Conservation (phyloP, 2,329 filamentous ascomycete genomes). For the Arthroderma sp. region DNA sequence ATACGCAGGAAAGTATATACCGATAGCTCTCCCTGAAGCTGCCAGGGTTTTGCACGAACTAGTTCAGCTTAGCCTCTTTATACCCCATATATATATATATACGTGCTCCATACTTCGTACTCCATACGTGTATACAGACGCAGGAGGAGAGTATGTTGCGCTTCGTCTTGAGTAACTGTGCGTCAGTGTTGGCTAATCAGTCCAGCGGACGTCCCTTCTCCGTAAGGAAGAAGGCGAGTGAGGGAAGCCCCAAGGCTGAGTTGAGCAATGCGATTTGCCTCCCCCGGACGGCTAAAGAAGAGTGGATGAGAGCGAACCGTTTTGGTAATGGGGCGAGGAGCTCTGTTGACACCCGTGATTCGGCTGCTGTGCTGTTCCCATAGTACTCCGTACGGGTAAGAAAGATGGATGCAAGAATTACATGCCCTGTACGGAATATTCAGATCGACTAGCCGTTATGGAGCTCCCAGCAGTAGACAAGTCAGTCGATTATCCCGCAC, state of each 20-base stretch:
- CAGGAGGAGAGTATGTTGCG: background rate
- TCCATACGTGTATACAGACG: background rate
- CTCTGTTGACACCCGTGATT: conserved; percentile 4
- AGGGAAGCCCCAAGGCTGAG: background rate
- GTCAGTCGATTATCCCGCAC: background rate
- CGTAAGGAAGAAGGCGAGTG: background rate
- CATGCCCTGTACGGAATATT: background rate
- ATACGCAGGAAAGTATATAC: background rate
- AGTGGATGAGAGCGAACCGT: background rate
- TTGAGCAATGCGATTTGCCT: background rate
- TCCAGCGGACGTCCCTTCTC: background rate
- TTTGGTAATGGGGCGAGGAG: background rate
- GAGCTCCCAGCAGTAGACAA: background rate
- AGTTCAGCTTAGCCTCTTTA: background rate
- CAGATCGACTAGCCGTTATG: background rate
- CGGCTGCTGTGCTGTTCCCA: background rate
- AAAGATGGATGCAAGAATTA: background rate
- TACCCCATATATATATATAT: background rate
- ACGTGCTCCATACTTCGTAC: too few relatives aligned
- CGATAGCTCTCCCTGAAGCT: background rate
- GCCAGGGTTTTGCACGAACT: conserved; percentile 2
- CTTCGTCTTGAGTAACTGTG: conserved; percentile 3
- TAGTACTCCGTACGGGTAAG: background rate
- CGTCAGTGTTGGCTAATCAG: background rate
- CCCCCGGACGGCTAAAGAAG: background rate